Conservation (phyloP, 2,329 filamentous ascomycete genomes). For the Bimuria novae-zelandiae region DNA sequence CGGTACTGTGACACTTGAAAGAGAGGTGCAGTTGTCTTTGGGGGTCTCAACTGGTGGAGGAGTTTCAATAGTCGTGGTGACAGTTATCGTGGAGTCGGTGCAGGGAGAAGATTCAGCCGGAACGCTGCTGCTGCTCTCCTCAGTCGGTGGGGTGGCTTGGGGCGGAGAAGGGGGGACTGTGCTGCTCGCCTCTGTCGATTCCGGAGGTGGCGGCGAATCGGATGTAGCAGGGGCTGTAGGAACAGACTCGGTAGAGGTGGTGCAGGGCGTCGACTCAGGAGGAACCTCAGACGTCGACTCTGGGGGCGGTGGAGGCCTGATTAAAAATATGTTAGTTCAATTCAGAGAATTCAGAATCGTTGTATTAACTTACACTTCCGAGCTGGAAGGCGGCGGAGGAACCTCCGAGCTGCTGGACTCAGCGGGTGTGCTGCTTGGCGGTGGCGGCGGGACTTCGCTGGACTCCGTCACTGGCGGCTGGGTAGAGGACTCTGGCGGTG, state of each 20-base stretch:
- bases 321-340: neutral
- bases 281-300: no score
- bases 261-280: neutral
- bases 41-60: slow-evolving; percentile 13
- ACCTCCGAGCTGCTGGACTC: neutral
- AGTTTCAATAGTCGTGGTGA: no score
- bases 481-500: no score
- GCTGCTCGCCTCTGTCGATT: no score
- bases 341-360: neutral
- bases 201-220: neutral
- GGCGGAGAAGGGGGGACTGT: slow-evolving; percentile 7
- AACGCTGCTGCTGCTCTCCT: no score
- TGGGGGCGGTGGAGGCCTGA: neutral
- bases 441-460: no score
- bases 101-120: neutral
- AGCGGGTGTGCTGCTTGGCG: no score
- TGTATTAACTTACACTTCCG: neutral
- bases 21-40: slow-evolving; percentile 13
- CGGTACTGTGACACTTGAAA: slow-evolving; percentile 15
- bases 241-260: slow-evolving; percentile 14
- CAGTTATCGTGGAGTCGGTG: slow-evolving; percentile 1
- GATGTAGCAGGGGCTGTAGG: neutral
- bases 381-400: slow-evolving; percentile 1
- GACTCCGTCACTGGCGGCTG: no score
- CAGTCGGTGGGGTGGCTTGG: no score